Evolutionary conservation across 441 rosid genomes (phyloP), one percentile per base, ranked within the genome.

Genomic region (Populus hybrid): DNA sequence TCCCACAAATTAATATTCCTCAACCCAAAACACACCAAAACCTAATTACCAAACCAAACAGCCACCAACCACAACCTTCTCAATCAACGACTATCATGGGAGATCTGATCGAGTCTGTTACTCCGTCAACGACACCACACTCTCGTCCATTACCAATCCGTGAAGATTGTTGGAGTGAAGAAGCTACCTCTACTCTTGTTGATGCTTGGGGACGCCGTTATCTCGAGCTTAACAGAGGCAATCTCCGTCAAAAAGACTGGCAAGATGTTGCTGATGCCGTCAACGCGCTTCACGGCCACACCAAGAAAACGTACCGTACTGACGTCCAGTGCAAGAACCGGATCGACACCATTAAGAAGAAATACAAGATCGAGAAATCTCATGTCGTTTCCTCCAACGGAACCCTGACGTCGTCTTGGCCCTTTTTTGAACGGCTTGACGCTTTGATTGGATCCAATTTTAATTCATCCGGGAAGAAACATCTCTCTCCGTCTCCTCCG

Each of bases 91-190:
- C n/a, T 1, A 11, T 9, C 29, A 90, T 91, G 97, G 94, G 89
- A 67, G 86, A 89, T 70, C 84, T 88, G 40, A 87, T 86, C 72
- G 96, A 91, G 9, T 16, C 91, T 50, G 79, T 83, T 20, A 83
- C 88, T 72, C 92, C 91, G 84, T 83, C 89, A 36, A 2, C 83
- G 83, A n/a, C 88, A 3, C 74, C 87, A 20, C 79, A 83, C 81
- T 86, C 90, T 24, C 97, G 99, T 33, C 83, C 94, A 26, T 65
- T 92, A 9, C 93, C 99, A 3, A 86, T 90, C 69, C 92, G 99
- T 1, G 99, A 95, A 67, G 99, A 95, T 70, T 95, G 97, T 89
- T 95, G 98, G 99, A 92, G 93, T 85, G 98, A 94, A 81, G 99
- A 94, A 66, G 99, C 99, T 14, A 91, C 97, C 20, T 87, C 90